Conservation (phyloP, 2,329 filamentous ascomycete genomes). For the Aspergillus phoenicis region DNA sequence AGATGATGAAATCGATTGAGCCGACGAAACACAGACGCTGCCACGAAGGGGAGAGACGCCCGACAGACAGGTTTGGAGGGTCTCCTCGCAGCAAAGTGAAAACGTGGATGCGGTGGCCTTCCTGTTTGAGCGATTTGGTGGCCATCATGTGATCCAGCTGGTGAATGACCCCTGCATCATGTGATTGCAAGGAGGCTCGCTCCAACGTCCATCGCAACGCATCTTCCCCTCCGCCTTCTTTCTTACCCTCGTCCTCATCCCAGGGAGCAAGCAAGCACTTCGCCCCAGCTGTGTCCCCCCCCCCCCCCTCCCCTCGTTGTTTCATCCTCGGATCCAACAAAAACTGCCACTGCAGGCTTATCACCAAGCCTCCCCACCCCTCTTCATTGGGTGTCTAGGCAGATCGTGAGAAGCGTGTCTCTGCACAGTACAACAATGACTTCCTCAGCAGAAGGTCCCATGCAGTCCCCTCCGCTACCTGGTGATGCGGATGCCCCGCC, state of each 20-base stretch:
- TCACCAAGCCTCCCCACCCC: not conserved
- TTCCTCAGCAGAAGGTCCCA: not conserved
- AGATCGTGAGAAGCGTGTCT: not conserved
- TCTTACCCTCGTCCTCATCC: not conserved
- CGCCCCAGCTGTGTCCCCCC: not conserved
- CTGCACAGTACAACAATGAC: not conserved
- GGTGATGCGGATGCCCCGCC: conserved; percentile 2
- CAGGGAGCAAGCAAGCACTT: not conserved
- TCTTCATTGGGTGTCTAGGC: not conserved
- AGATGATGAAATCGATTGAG: not conserved
- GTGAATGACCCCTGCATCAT: not conserved
- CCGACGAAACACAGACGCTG: not conserved
- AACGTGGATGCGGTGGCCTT: not conserved
- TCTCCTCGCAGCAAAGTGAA: not conserved
- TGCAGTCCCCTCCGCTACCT: not conserved
- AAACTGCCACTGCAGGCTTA: not conserved
- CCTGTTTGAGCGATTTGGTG: not conserved
- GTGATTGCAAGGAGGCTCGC: not conserved
- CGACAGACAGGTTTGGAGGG: not conserved
- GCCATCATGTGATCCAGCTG: not conserved
- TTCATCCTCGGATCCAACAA: not conserved
- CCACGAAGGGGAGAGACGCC: not conserved
- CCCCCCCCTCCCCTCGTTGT: not conserved
- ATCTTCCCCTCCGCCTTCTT: not conserved
- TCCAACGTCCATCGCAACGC: not conserved